Evolutionary conservation across 179 eudicot species (phyloP), one percentile per base, ranked within the genome.

Genomic region (Silene noctiflora): DNA sequence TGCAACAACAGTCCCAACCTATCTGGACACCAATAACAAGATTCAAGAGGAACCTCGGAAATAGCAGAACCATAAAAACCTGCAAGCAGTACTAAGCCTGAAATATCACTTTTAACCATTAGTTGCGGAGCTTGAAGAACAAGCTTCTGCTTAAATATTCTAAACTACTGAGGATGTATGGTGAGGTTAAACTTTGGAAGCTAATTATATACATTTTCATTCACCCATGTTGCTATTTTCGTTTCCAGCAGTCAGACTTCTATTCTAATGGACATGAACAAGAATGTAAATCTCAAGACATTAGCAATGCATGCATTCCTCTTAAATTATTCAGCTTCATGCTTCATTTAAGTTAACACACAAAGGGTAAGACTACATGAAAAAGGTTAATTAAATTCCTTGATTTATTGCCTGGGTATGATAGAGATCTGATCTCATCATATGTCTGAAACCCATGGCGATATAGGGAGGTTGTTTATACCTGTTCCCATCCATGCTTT

Each of bases 401-500:
- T 6, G 10, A 25, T 12, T 24, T 33, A 17, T 29, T 61, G 64
- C 35, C 51, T n/a, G 13, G 72, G 17, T 13, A 22, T 70, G 33
- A 48, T 56, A 46, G 74, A 71, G 19, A 55, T 71, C 5, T 44
- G 72, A 42, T 42, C 7, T 27, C 63, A 27, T 71, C 75, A 25
- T 27, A 27, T 44, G 58, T 29, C 24, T 19, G 59, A 44, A 66
- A 67, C 55, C n/a, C 25, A 29, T 29, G 6, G 75, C 25, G 14
- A n/a, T 29, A 56, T 25, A 72, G 27, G 75, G 75, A 56, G 46
- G 22, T 22, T 56, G 75, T 42, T 17, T 71, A 70, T 87, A 93
- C 98, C 98, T 79, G 87, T 83, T 77, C 90, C 88, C 97, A 93
- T 91, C 98, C 97, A 93, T 76, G 98, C 93, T 83, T 89, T 93